Conservation (phyloP, 1,284 basidiomycete species). For the Cryptococcus sp. region DNA sequence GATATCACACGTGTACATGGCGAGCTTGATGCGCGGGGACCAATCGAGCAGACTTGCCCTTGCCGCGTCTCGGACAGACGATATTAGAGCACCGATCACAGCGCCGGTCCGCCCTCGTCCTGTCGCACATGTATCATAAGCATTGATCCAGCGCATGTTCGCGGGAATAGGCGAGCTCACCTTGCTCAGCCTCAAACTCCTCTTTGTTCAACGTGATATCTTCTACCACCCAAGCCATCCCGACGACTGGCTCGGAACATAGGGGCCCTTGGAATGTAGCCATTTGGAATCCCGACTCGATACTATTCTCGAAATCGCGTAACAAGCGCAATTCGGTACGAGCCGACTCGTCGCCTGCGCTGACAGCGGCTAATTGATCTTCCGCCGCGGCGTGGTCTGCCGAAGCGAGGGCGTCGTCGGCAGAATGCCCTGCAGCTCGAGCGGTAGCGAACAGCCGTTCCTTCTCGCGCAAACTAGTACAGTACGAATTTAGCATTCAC, state of each 20-base stretch:
- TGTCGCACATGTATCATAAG: constrained; percentile 37
- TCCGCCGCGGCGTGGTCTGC: constrained; percentile 34
- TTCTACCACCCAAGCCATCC: constrained; percentile 89
- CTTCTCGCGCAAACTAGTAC: constrained; percentile 35
- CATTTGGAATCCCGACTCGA: constrained; percentile 94
- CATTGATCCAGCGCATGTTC: constrained; percentile 2
- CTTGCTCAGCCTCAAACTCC: constrained; percentile 60
- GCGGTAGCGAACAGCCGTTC: constrained; percentile 46
- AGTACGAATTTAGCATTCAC: background rate
- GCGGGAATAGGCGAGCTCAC: constrained; percentile 58
- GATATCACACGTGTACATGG: constrained; percentile 99
- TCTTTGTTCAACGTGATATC: constrained; percentile 59
- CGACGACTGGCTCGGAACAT: constrained; percentile 92
- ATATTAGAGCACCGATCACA: constrained; percentile 84
- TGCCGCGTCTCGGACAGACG: constrained; percentile 84
- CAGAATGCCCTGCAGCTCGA: constrained; percentile 43
- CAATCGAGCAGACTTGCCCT: constrained; percentile 88
- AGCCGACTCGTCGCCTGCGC: constrained; percentile 41
- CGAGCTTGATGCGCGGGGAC: constrained; percentile 95
- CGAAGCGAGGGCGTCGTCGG: constrained; percentile 45
- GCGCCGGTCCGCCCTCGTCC: constrained; percentile 69
- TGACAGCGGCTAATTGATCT: constrained; percentile 28
- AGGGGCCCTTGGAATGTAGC: constrained; percentile 91
- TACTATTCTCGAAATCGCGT: constrained; percentile 72
- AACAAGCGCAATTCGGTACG: constrained; percentile 42